phyloP scores from a whole-genome alignment of 1,284 basidiomycete species.

The Cryptococcus jaspeensis region DNA sequence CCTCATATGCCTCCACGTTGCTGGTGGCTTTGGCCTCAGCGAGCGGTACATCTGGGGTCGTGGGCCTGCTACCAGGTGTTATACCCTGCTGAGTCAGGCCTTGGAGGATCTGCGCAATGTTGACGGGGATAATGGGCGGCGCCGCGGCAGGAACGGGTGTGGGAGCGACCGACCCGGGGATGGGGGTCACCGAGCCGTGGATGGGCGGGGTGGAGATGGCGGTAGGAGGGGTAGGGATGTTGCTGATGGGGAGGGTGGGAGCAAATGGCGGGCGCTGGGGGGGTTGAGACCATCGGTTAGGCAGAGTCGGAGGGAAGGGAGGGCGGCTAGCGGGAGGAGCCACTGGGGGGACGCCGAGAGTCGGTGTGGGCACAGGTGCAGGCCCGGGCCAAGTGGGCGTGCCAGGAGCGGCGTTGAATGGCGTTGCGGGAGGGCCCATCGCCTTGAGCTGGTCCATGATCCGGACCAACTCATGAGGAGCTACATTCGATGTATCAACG shows the following conservation, averaged over 20 bases:
- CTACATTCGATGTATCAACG: constrained; percentile 33
- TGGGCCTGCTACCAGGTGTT: constrained; percentile 53
- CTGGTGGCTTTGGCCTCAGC: constrained; percentile 35
- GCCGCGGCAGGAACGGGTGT: constrained; percentile 6
- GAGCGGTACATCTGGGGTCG: constrained; percentile 53
- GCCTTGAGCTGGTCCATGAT: constrained; percentile 43
- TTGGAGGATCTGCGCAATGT: constrained; percentile 43
- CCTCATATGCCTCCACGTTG: constrained; percentile 66
- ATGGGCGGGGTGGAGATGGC: constrained; percentile 1
- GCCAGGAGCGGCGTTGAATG: constrained; percentile 4
- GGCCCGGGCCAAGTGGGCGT: constrained; percentile 4
- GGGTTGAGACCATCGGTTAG: constrained; percentile 4
- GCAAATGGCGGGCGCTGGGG: constrained; percentile 28
- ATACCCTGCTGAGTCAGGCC: constrained; percentile 39
- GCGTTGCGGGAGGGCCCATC: constrained; percentile 34
- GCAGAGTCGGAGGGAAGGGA: constrained; percentile 13
- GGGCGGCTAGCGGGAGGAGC: constrained; percentile 6
- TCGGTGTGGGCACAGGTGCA: background rate
- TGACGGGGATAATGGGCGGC: constrained; percentile 27
- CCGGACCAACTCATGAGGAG: constrained; percentile 37
- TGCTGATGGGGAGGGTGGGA: constrained; percentile 34
- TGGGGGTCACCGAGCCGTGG: constrained; percentile 22
- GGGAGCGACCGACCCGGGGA: constrained; percentile 22
- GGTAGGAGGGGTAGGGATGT: constrained; percentile 24
- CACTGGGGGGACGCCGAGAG: background rate